phyloP scores from a whole-genome alignment of 1,284 basidiomycete species.

The Heliocybe sulcata region DNA sequence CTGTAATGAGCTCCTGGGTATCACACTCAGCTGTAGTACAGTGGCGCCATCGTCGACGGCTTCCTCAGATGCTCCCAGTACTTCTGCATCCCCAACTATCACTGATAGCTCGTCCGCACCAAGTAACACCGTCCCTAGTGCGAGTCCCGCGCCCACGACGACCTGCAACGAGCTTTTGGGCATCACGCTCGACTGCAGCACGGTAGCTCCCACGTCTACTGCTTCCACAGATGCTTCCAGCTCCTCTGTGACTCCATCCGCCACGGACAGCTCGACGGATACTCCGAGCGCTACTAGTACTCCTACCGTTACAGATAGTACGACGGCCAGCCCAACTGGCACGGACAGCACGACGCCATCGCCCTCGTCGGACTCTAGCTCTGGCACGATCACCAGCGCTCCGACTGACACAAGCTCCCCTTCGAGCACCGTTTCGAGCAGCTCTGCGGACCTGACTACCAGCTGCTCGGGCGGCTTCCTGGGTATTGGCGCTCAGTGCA shows the following conservation, averaged over 20 bases:
- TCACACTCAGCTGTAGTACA: not conserved
- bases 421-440: not conserved
- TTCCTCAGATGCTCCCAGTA: not conserved
- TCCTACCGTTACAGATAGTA: slow-evolving; percentile 6
- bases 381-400: not conserved
- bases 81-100: not conserved
- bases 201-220: not conserved
- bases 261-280: not conserved
- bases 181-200: not conserved
- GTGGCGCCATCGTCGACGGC: not conserved
- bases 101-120: not conserved
- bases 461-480: not conserved
- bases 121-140: not conserved
- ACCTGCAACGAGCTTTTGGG: not conserved
- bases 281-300: slow-evolving; percentile 1
- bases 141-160: slow-evolving; percentile 9
- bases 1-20: not conserved
- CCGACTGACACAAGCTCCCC: not conserved
- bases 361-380: not conserved
- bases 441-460: not conserved
- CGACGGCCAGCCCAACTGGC: not conserved
- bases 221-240: not conserved
- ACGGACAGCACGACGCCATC: not conserved
- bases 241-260: not conserved
- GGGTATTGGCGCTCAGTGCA: slow-evolving; percentile 3